phyloP scores from a whole-genome alignment of 495 filamentous ascomycete species.

The Penicillium antarcticum region DNA sequence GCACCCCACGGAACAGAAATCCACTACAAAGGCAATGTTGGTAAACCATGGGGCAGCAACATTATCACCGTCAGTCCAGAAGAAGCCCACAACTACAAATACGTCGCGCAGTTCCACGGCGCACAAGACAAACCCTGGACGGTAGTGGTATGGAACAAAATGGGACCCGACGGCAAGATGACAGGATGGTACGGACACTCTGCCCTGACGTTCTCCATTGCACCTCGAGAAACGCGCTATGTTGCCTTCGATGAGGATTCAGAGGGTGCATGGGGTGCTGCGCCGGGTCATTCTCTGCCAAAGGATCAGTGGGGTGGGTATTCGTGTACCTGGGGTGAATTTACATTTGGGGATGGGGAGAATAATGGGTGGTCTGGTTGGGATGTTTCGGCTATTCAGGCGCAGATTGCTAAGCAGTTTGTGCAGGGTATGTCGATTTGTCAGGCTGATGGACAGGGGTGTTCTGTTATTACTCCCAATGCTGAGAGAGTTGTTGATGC shows the following conservation, averaged over 20 bases:
- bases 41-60: slow-evolving; percentile 53
- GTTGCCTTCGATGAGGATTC: slow-evolving; percentile 50
- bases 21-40: slow-evolving; percentile 45
- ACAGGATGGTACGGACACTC: slow-evolving; percentile 45
- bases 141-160: slow-evolving; percentile 54
- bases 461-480: slow-evolving; percentile 32
- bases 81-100: slow-evolving; percentile 40
- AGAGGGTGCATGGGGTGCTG: slow-evolving; percentile 38
- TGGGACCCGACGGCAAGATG: slow-evolving; percentile 38
- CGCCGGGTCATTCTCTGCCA: slow-evolving; percentile 31
- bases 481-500: slow-evolving; percentile 31
- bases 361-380: slow-evolving; percentile 41
- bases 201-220: slow-evolving; percentile 41
- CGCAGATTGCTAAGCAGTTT: slow-evolving; percentile 27
- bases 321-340: slow-evolving; percentile 46
- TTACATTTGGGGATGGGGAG: slow-evolving; percentile 33
- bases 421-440: slow-evolving; percentile 41
- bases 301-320: slow-evolving; percentile 36
- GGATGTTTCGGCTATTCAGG: slow-evolving; percentile 48
- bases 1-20: slow-evolving; percentile 23
- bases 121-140: slow-evolving; percentile 33
- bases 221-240: slow-evolving; percentile 37
- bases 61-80: slow-evolving; percentile 40
- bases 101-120: slow-evolving; percentile 45
- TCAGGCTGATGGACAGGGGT: slow-evolving; percentile 22